Percentiles rank a stretch among this genome's conserved stretches.
Conservation (phyloP, 352 stramenopile genomes). For the Globisporangium parvum region DNA sequence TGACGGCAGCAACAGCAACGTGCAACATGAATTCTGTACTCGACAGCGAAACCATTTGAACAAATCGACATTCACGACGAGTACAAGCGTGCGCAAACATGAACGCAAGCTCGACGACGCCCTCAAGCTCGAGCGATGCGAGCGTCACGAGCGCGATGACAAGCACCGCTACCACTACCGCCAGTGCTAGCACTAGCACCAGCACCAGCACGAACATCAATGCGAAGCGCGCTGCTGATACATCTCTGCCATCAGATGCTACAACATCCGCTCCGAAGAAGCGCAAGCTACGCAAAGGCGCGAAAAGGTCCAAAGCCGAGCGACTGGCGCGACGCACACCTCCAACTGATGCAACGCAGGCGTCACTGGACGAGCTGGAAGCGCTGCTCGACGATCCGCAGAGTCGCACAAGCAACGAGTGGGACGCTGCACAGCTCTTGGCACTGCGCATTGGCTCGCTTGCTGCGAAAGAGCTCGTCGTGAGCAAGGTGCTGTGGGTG, state of each 20-base stretch:
- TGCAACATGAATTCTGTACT: too few species aligned
- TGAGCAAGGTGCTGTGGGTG: conserved; percentile 32
- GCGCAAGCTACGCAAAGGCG: conserved; percentile 23
- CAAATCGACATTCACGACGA: too few species aligned
- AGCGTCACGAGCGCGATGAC: too few species aligned
- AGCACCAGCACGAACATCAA: too few species aligned
- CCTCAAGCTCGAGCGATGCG: too few species aligned
- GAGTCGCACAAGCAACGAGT: conserved; percentile 21
- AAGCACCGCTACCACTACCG: too few species aligned
- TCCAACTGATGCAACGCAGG: neutral
- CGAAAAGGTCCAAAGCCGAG: conserved; percentile 30
- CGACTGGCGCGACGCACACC: conserved; percentile 9
- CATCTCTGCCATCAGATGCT: neutral
- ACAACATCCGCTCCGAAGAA: conserved; percentile 6
- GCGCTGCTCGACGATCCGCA: conserved; percentile 2
- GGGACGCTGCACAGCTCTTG: conserved; percentile 56
- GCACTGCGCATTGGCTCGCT: conserved; percentile 30
- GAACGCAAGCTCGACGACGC: too few species aligned
- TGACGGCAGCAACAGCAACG: too few species aligned
- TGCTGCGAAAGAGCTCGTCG: conserved; percentile 31
- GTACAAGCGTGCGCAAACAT: too few species aligned
- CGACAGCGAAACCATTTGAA: too few species aligned
- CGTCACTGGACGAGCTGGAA: conserved; percentile 6
- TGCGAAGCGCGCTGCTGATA: neutral
- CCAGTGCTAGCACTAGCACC: too few species aligned